These are phyloP conservation scores for Backusella parvicylindrica DNA, from an alignment of 192 early-diverging fungal genomes.

Conservation along the genomic window DNA sequence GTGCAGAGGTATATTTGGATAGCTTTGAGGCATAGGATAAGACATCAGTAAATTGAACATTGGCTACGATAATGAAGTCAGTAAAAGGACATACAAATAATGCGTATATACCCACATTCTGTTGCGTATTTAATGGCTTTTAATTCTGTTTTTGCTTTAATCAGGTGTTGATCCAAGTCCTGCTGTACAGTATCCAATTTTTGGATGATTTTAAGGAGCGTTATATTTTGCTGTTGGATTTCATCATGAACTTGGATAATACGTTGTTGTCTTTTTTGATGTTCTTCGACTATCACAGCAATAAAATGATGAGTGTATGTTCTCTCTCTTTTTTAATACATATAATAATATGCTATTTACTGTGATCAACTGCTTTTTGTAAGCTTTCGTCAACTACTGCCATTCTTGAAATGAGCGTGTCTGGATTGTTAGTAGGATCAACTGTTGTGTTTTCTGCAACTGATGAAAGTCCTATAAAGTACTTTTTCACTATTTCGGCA, in stretches of 20 bases:
- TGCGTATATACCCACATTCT: conserved; percentile 16
- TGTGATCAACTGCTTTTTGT: conserved; percentile 45
- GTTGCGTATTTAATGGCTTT: conserved; percentile 28
- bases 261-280: conserved; percentile 41
- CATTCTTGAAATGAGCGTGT: conserved; percentile 37
- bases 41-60: conserved; percentile 43
- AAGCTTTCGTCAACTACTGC: conserved; percentile 39
- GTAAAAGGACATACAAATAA: neutral
- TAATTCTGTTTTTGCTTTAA: conserved; percentile 20
- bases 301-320: neutral
- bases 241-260: conserved; percentile 47
- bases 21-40: conserved; percentile 49
- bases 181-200: conserved; percentile 29
- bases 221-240: conserved; percentile 42
- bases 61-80: conserved; percentile 18
- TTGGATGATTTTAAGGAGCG: conserved; percentile 36
- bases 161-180: conserved; percentile 30
- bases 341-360: conserved; percentile 23
- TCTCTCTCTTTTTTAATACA: too few relatives aligned
- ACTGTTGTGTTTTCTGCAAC: conserved; percentile 23
- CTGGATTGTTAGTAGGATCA: conserved; percentile 21
- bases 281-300: conserved; percentile 39
- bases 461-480: conserved; percentile 17
- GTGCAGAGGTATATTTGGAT: conserved; percentile 49
- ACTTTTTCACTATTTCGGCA: conserved; percentile 15